Percentiles rank a stretch among this genome's conserved stretches.
phyloP scores from a whole-genome alignment of 73 alveolate genomes.

The Tetrahymena elliotti region DNA sequence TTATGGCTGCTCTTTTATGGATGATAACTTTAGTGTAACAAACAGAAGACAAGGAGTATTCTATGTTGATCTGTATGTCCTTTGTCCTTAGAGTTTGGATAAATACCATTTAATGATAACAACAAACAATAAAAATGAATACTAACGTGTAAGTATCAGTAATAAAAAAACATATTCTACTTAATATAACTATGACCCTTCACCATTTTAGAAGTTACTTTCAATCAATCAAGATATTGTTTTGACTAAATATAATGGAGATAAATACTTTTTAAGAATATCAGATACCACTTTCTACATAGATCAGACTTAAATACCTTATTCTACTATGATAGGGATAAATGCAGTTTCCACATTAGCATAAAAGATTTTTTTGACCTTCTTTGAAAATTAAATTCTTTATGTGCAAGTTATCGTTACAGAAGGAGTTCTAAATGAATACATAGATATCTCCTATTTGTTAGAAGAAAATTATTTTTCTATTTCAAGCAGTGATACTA shows the following conservation, averaged over 20 bases:
- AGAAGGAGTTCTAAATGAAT: neutral
- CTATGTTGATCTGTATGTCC: neutral
- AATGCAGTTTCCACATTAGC: neutral
- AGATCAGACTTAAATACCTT: neutral
- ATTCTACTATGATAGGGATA: neutral
- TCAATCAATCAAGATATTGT: neutral
- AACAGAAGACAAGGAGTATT: neutral
- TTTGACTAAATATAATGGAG: neutral
- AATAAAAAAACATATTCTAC: neutral
- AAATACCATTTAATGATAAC: neutral
- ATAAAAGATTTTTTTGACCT: neutral
- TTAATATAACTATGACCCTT: neutral
- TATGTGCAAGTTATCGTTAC: neutral
- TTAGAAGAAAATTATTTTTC: neutral
- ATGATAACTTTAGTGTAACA: neutral
- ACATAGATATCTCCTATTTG: neutral
- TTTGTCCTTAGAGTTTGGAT: neutral
- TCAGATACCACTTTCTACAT: neutral
- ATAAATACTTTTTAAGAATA: neutral
- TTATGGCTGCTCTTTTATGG: neutral
- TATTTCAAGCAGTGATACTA: neutral
- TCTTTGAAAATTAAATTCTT: neutral
- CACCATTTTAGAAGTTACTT: neutral
- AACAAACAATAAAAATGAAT: neutral
- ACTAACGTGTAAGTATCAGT: neutral